Evolutionary conservation across 2,329 filamentous ascomycete genomes (phyloP), one percentile per base, ranked within the genome.

Genomic region (Tolypocladium endophyticum): DNA sequence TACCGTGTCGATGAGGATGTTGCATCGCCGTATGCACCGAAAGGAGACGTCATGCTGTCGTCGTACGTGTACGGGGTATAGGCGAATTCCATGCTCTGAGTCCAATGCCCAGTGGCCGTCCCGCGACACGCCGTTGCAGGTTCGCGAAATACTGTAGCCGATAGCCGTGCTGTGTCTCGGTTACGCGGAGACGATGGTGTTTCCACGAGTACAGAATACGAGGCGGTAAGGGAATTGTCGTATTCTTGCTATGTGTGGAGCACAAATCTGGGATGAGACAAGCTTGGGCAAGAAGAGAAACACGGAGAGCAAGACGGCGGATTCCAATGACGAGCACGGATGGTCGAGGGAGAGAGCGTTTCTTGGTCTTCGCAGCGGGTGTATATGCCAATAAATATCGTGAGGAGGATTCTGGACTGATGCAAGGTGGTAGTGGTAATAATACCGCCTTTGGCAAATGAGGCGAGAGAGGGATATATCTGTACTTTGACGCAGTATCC

Each of bases 1-100:
- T 65, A 57, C 16, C 59, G 57, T n/a, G 59, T 58, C 36, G 58
- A 52, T 25, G 57, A 57, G 25, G 36, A 45, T 4, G 41, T 38
- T 14, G 25, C 43, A 55, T 61, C 50, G 47, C 53, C 61, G 35
- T 55, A 59, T 18, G 53, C 25, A 18, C 47, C 45, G 16, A 38
- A 52, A 16, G 50, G 36, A 9, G 45, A 23, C 38, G 59, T 20
- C 54, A 47, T 53, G 45, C 16, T 28, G 45, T 56, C 14, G 55
- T 43, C 39, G 55, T 30, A 56, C 2, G 28, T 35, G 35, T 35
- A 43, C 4, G 55, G 39, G 16, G n/a, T 16, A 9, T n/a, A 45
- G 25, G 38, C 55, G 38, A 56, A 56, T 23, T 56, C 55, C 55
- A 56, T 56, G 28, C 9, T 30, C 55, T 45, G 38, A 20, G 23